A percentile compares a stretch with the other conserved stretches of the same genome.
These are phyloP conservation scores for Tritrichomonas musculus DNA, from an alignment of 208 protist species.

Conservation along the genomic window DNA sequence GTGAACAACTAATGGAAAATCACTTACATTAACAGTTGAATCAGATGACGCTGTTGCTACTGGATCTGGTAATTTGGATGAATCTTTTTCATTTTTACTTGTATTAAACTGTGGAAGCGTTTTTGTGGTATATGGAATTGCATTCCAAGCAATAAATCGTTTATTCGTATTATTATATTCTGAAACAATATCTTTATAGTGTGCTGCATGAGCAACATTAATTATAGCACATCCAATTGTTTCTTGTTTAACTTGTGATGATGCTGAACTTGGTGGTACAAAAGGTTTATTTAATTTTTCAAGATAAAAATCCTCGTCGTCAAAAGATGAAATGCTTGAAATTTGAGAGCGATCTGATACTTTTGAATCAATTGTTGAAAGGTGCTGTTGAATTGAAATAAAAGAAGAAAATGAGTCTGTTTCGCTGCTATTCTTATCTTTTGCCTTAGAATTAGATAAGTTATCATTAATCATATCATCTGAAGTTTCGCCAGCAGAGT, in stretches of 20 bases:
- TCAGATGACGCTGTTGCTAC: too few relatives aligned
- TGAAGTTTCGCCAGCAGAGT: slow-evolving; percentile 16
- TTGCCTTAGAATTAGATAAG: background rate
- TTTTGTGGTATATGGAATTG: background rate
- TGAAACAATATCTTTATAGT: background rate
- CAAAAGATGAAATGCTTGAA: background rate
- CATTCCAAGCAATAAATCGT: background rate
- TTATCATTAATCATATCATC: background rate
- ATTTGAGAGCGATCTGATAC: background rate
- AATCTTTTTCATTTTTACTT: too few relatives aligned
- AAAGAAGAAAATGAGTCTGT: background rate
- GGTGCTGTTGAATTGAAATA: background rate
- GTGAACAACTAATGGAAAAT: background rate
- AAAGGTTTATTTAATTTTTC: slow-evolving; percentile 24
- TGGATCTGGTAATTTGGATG: too few relatives aligned
- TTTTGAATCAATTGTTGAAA: background rate
- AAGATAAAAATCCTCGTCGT: background rate
- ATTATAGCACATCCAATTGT: background rate
- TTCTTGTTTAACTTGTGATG: background rate
- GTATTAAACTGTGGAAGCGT: too few relatives aligned
- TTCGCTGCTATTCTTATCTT: background rate
- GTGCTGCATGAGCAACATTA: background rate
- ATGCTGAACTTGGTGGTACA: background rate
- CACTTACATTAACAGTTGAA: background rate
- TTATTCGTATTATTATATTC: background rate